Percentiles rank a stretch among this genome's conserved stretches.
Conservation (phyloP, 345 rosid species). For the Brassica juncea region DNA sequence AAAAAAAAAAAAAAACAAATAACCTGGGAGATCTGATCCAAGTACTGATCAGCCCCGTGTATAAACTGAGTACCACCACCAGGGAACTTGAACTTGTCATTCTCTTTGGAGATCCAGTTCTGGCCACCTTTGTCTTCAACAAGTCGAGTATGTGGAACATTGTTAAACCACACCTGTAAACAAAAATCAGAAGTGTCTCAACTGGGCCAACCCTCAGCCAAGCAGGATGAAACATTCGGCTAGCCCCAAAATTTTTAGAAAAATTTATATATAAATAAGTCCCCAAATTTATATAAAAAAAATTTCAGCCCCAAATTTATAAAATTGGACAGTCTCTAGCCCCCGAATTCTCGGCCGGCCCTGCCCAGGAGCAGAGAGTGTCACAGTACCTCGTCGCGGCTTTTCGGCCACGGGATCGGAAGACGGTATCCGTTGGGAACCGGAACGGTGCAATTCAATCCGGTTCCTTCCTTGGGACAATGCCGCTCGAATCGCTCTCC, state of each 20-base stretch:
- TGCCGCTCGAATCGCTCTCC: constrained; percentile 86
- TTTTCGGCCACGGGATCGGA: constrained; percentile 88
- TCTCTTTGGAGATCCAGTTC: constrained; percentile 77
- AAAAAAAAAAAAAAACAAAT: neutral
- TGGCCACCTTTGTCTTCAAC: constrained; percentile 98
- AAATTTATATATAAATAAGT: too few relatives aligned
- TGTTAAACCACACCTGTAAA: constrained; percentile 77
- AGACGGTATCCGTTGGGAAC: constrained; percentile 67
- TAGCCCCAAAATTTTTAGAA: too few relatives aligned
- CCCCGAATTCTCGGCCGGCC: too few relatives aligned
- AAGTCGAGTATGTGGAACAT: constrained; percentile 82
- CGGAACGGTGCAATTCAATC: constrained; percentile 79
- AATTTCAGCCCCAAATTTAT: too few relatives aligned
- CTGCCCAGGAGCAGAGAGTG: too few relatives aligned
- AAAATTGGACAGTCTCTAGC: too few relatives aligned
- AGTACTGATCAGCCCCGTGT: constrained; percentile 89
- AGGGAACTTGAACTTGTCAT: constrained; percentile 88
- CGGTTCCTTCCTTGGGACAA: constrained; percentile 68
- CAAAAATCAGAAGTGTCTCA: constrained; percentile 3
- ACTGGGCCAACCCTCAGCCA: too few relatives aligned
- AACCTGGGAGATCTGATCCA: constrained; percentile 87
- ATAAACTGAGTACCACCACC: constrained; percentile 99
- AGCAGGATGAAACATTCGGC: too few relatives aligned
- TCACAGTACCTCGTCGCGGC: constrained; percentile 12
- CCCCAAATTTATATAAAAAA: too few relatives aligned